Evolutionary conservation across 2,329 filamentous ascomycete species (phyloP).

Genomic region (Trichophaea hybrida): DNA sequence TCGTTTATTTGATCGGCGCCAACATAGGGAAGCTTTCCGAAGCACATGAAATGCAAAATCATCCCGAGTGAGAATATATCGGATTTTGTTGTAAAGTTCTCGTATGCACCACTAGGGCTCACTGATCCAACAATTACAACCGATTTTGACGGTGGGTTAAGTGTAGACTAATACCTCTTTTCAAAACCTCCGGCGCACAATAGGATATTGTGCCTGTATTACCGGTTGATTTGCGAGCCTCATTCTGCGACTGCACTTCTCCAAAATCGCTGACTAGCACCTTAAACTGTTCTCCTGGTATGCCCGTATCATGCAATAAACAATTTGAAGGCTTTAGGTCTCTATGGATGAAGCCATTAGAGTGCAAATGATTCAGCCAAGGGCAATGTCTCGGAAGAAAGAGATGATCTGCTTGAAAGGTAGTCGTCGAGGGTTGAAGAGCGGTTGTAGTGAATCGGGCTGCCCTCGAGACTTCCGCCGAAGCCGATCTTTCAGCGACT

Average conservation of each 20-base stretch:
- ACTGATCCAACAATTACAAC: conserved; percentile 24
- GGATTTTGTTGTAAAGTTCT: conserved; percentile 91
- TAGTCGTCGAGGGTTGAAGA: conserved; percentile 40
- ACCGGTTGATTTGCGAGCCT: conserved; percentile 72
- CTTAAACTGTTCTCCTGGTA: conserved; percentile 50
- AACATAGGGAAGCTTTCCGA: conserved; percentile 70
- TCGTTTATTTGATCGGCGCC: conserved; percentile 76
- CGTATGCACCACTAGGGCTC: conserved; percentile 53
- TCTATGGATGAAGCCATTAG: conserved; percentile 84
- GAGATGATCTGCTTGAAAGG: conserved; percentile 90
- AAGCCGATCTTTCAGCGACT: conserved; percentile 78
- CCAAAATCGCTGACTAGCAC: conserved; percentile 97
- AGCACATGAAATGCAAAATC: conserved; percentile 98
- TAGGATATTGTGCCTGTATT: conserved; percentile 95
- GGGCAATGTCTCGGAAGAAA: conserved; percentile 89
- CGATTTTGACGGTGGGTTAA: conserved; percentile 5
- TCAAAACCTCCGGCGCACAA: conserved; percentile 86
- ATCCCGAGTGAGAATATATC: conserved; percentile 97
- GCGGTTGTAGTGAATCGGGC: conserved; percentile 37
- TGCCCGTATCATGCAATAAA: conserved; percentile 51
- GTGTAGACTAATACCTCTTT: conserved; percentile 34
- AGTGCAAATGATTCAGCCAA: conserved; percentile 82
- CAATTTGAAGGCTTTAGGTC: conserved; percentile 96
- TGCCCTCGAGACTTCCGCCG: conserved; percentile 69
- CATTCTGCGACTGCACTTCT: conserved; percentile 77